Conservation (phyloP, 108 stramenopile species). For the Schizochytrium sp. region DNA sequence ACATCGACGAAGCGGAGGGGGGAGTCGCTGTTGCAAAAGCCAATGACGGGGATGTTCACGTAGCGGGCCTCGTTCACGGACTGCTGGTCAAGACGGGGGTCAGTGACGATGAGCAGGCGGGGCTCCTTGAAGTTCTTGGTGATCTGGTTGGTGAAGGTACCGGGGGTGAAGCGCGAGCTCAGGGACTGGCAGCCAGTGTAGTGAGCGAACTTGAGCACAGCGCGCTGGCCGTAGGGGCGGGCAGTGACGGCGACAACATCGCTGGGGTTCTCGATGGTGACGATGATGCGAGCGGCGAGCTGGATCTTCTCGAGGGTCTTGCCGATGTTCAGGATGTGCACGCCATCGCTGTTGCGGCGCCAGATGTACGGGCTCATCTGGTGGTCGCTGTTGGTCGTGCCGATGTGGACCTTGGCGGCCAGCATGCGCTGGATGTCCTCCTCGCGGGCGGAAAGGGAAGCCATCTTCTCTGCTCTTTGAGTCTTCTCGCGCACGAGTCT, state of each 20-base stretch:
- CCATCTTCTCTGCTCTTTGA: slow-evolving; percentile 49
- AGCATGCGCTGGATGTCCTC: slow-evolving; percentile 99
- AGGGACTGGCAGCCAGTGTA: slow-evolving; percentile 97
- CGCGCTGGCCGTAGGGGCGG: slow-evolving; percentile 99
- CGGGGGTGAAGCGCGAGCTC: slow-evolving; percentile 98
- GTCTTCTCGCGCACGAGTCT: neutral
- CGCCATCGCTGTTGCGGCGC: slow-evolving; percentile 91
- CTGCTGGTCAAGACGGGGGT: slow-evolving; percentile 94
- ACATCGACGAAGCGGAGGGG: slow-evolving; percentile 96
- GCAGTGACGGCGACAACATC: slow-evolving; percentile 99
- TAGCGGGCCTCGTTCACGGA: slow-evolving; percentile 91
- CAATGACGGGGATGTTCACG: slow-evolving; percentile 97
- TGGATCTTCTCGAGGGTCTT: slow-evolving; percentile 99
- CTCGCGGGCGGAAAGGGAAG: slow-evolving; percentile 76
- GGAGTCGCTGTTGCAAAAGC: slow-evolving; percentile 97
- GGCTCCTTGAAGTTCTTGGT: slow-evolving; percentile 99
- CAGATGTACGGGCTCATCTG: slow-evolving; percentile 98
- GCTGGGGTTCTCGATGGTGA: slow-evolving; percentile 97
- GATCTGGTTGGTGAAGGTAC: slow-evolving; percentile 99
- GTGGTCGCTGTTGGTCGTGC: slow-evolving; percentile 90
- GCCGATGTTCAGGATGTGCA: slow-evolving; percentile 99
- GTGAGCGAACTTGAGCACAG: slow-evolving; percentile 98
- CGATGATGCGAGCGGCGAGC: slow-evolving; percentile 97
- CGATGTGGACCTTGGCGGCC: slow-evolving; percentile 96
- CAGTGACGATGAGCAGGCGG: slow-evolving; percentile 94